Base-by-base conservation (phyloP, 371 early-diverging fungal species). In the Rhizopus delemar region DNA sequence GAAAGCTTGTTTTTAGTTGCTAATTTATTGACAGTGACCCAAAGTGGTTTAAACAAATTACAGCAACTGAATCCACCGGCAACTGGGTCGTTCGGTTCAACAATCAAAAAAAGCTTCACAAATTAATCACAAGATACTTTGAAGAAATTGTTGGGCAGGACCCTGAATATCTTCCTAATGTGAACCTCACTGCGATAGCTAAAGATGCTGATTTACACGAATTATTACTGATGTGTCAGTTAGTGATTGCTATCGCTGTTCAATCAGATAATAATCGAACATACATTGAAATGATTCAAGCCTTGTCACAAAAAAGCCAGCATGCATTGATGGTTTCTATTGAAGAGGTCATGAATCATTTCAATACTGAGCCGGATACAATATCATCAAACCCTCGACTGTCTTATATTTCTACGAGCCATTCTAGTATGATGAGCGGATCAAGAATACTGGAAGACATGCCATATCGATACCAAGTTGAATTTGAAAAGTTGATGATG, bases 1-100 rank as follows among this genome's bases (percentile, higher is more conserved):
- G 29, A 4, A 13, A 22, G 33, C 13, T 15, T 9, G n/a, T 41
- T 41, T 34, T 41, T 36, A 5, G 8, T 29, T 41, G 11, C 31
- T 34, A 33, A 46, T 9, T 32, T 15, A 56, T 34, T 35, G 13
- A 33, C 70, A 92, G 95, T 53, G 95, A 97, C 70, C 74, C 87
- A 22, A 84, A 88, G 56, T 95, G 94, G 94, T 97, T 97, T 81
- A 91, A 90, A 57, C 73, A 78, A 41, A 79, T 85, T 31, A 60
- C 67, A 49, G 72, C 84, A 4, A 77, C 84, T 12, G 92, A 91
- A 52, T 73, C 82, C 32, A 86, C 86, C 48, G 86, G 86, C 68
- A 93, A 90, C 75, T 97, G 96, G 98, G 93, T 96, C 5, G 73
- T 89, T 49, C 90, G 89, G 58, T 88, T 93, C 75, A 96, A 94